Evolutionary conservation across 768 basidiomycete species (phyloP).

Genomic region (Scleroderma bovista): DNA sequence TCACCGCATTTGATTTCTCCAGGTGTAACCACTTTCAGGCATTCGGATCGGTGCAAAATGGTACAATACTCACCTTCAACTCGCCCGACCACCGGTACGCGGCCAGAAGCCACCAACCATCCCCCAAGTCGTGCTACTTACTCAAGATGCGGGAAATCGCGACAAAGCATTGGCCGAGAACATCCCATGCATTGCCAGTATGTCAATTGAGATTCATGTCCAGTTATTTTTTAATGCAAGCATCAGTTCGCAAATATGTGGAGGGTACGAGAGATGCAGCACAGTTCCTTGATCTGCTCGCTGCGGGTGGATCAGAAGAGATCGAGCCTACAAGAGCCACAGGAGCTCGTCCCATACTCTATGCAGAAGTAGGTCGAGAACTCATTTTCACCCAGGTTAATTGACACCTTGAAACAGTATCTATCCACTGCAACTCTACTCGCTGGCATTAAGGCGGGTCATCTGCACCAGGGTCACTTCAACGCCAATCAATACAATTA

Average conservation of each 20-base stretch:
- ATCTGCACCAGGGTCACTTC: conserved; percentile 89
- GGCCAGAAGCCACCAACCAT: conserved; percentile 39
- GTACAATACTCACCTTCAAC: conserved; percentile 72
- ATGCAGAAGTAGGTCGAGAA: conserved; percentile 57
- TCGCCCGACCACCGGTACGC: conserved; percentile 46
- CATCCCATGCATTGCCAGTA: conserved; percentile 61
- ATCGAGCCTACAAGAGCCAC: conserved; percentile 58
- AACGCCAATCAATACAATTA: conserved; percentile 96
- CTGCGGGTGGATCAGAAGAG: conserved; percentile 57
- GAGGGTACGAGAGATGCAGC: conserved; percentile 61
- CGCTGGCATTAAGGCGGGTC: conserved; percentile 81
- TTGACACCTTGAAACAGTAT: conserved; percentile 48
- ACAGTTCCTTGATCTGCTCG: conserved; percentile 76
- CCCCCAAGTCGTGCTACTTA: conserved; percentile 73
- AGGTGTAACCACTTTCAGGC: conserved; percentile 41
- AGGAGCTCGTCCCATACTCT: conserved; percentile 53
- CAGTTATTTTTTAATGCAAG: neutral
- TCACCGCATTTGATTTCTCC: neutral
- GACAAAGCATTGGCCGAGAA: conserved; percentile 65
- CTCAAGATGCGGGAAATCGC: conserved; percentile 85
- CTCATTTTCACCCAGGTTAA: neutral
- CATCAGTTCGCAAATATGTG: conserved; percentile 72
- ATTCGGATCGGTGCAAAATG: conserved; percentile 85
- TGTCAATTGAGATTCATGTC: conserved; percentile 2
- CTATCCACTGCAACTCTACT: conserved; percentile 62